phyloP scores from a whole-genome alignment of 176 grass and related monocot genomes.

The Bonia amplexicaulis region DNA sequence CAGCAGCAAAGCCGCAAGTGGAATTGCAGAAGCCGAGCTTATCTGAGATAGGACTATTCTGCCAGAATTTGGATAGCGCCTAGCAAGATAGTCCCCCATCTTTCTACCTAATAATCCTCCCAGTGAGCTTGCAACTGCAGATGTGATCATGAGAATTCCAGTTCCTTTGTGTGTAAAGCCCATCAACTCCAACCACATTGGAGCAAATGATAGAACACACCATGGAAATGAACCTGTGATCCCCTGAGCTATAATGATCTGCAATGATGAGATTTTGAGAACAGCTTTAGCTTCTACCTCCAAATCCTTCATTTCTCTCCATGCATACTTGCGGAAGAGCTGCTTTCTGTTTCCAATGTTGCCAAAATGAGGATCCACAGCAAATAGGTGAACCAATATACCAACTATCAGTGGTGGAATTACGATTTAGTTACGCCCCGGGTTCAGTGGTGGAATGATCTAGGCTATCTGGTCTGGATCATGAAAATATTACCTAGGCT shows the following conservation, averaged over 20 bases:
- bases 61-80: neutral
- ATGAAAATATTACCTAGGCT: too few species aligned
- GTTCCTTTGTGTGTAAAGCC: neutral
- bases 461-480: too few species aligned
- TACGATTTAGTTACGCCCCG: too few species aligned
- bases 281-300: neutral
- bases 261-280: neutral
- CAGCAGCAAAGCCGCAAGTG: conserved; percentile 43
- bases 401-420: too few species aligned
- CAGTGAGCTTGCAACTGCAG: neutral
- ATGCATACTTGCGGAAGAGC: neutral
- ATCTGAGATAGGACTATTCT: conserved; percentile 57
- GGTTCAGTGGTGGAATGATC: too few species aligned
- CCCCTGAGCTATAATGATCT: conserved; percentile 11
- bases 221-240: conserved; percentile 14
- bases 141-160: conserved; percentile 4
- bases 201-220: conserved; percentile 19
- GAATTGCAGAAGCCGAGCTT: conserved; percentile 45
- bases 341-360: neutral
- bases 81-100: conserved; percentile 11
- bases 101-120: neutral
- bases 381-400: neutral
- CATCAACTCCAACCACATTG: conserved; percentile 7
- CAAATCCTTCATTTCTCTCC: conserved; percentile 12
- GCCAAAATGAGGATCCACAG: neutral